Conservation (phyloP, 176 grass and related monocot species). For the Triticum timopheevii region DNA sequence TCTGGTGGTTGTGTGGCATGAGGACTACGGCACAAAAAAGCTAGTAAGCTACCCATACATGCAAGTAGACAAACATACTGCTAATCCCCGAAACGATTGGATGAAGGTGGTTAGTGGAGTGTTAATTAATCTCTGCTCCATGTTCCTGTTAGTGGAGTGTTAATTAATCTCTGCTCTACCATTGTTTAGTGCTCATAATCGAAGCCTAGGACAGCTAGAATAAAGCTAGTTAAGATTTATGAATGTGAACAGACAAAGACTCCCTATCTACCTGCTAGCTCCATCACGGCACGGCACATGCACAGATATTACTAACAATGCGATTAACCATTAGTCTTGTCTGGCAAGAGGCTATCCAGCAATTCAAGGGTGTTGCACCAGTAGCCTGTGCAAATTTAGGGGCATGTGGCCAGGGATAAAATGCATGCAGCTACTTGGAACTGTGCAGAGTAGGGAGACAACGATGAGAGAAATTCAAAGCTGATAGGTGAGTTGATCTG, state of each 20-base stretch:
- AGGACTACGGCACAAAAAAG: no score
- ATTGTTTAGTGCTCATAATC: constrained; percentile 46
- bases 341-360: no score
- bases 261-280: neutral
- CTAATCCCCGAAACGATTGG: no score
- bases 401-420: neutral
- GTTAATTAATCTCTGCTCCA: no score
- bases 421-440: no score
- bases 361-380: no score
- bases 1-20: no score
- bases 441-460: neutral
- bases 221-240: neutral
- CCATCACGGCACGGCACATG: neutral
- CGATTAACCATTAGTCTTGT: neutral
- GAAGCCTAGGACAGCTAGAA: constrained; percentile 26
- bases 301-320: neutral
- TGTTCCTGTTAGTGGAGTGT: constrained; percentile 1
- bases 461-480: neutral
- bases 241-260: neutral
- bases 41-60: no score
- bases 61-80: no score
- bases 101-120: no score
- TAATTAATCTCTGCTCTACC: constrained; percentile 4
- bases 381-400: no score
- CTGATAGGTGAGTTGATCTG: constrained; percentile 14